Base-by-base conservation (phyloP, 441 rosid species). In the Aquilaria agallochum region DNA sequence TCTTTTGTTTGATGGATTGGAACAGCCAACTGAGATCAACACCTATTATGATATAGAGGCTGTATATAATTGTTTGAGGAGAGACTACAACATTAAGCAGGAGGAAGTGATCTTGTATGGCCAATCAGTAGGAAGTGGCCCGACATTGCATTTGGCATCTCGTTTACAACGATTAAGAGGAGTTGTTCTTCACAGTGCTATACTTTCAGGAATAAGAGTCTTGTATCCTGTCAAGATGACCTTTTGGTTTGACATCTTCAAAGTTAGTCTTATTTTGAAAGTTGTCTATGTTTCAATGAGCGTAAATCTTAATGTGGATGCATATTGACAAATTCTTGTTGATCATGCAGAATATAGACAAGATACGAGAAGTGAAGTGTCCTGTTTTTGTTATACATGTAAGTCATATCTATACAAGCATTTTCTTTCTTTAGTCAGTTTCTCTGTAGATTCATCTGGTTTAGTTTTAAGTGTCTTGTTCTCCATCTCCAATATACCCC, bases 91-190 rank as follows among this genome's bases (percentile, higher is more conserved):
- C 31, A 56, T 91, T 9, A 84, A 77, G 61, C 88, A 86, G 62
- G 97, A 94, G 70, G 97, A 89, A 49, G 63, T 94, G 72, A 94
- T 91, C 46, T 55, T 94, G 40, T 94, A 94, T 11, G 99, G 99
- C 5, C 99, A 94, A 66, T 94, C 98, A 11, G 98, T 93, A 51
- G 98, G 98, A 60, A 93, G 98, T 56, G 98, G 96, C 1, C 98
- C 99, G 0, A 94, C 97, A 3, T 66, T 91, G 50, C 99, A 94
- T 66, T 73, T 94, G 71, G 99, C 88, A 69, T 75, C 92, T 60
- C 72, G 83, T n/a, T 74, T 94, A 53, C 74, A 78, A 55, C 82
- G 69, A 66, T 71, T 89, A 58, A 80, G 99, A 71, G 97, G 89
- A 15, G 89, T 89, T 8, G 90, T 94, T 74, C 96, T 94, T 74